phyloP scores from a whole-genome alignment of 2,329 filamentous ascomycete species.

The Malbranchea cinnamomea region DNA sequence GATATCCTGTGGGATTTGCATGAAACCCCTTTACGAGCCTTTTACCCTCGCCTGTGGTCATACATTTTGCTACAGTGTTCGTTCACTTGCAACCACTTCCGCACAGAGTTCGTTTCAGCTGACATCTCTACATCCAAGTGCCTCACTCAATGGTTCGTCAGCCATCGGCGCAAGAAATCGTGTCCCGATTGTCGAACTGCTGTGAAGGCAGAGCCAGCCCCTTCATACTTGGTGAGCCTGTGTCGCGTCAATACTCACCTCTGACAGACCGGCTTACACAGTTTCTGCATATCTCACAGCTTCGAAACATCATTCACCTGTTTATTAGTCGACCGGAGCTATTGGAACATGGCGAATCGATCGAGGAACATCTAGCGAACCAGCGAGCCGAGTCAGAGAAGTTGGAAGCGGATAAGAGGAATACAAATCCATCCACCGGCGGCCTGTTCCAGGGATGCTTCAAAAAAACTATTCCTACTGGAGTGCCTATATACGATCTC shows the following conservation, averaged over 20 bases:
- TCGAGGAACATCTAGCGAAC: conserved; percentile 43
- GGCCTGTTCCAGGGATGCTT: conserved; percentile 52
- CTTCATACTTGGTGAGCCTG: conserved; percentile 48
- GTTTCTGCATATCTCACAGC: conserved; percentile 22
- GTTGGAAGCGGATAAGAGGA: conserved; percentile 46
- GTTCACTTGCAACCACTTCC: conserved; percentile 12
- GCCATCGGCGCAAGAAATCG: conserved; percentile 43
- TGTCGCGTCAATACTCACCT: background rate
- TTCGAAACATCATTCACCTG: conserved; percentile 49
- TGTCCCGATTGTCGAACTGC: conserved; percentile 52
- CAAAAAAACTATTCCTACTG: conserved; percentile 18
- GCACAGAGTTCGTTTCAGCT: conserved; percentile 9
- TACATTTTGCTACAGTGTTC: conserved; percentile 54
- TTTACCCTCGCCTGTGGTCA: conserved; percentile 55
- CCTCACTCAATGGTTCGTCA: conserved; percentile 40
- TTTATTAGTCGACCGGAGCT: conserved; percentile 47
- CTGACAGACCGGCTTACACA: background rate
- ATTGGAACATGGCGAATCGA: conserved; percentile 47
- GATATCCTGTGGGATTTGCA: conserved; percentile 54
- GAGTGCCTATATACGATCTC: conserved; percentile 36
- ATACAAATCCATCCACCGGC: conserved; percentile 31
- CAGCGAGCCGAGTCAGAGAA: conserved; percentile 44
- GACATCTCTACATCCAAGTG: conserved; percentile 30
- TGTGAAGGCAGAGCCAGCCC: conserved; percentile 45
- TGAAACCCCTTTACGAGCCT: conserved; percentile 53